Evolutionary conservation across 441 rosid species (phyloP), one percentile per base, ranked within the genome.

Genomic region (Adansonia madagascariensis): DNA sequence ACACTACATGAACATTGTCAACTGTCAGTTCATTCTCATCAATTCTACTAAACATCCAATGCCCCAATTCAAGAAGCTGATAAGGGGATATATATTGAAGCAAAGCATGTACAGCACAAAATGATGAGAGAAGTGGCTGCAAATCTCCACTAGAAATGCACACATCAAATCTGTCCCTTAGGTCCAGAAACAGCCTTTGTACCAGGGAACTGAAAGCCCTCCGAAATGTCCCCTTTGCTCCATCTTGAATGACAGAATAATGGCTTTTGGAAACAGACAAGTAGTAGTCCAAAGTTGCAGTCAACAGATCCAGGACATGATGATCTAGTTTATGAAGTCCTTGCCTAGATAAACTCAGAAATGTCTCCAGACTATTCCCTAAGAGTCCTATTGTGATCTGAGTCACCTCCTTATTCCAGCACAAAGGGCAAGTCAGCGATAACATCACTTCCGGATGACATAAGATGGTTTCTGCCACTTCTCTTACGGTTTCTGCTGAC

Each of bases 71-170:
- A 81, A 96, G 88, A 78, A 93, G 88, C 80, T 89, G 81, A 69
- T 90, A 85, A 31, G 98, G 99, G 70, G 97, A 90, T 69, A 88
- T 76, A 80, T 85, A 88, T 73, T 79, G 84, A 77, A 82, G 74
- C 81, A 96, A 78, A 84, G 87, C 71, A 85, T 87, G 90, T 74
- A 92, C 70, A 61, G 89, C 80, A 79, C 86, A 85, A 85, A 88
- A 84, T 76, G 84, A 77, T 79, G 88, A 93, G 74, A 89, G 86
- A 78, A 92, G 85, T 49, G 88, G 78, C 74, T 74, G 68, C 47
- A 85, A 80, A 78, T 80, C 84, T 75, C 85, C 89, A 77, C 83
- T 80, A 71, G 77, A 78, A 75, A 79, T 82, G 84, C 89, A 91
- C 80, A 83, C 53, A 71, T 89, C 84, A 77, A 91, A 75, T 85